A percentile compares a stretch with the other conserved stretches of the same genome.
Conservation (phyloP, 306 rosid species). For the Echinosophora koreensis region DNA sequence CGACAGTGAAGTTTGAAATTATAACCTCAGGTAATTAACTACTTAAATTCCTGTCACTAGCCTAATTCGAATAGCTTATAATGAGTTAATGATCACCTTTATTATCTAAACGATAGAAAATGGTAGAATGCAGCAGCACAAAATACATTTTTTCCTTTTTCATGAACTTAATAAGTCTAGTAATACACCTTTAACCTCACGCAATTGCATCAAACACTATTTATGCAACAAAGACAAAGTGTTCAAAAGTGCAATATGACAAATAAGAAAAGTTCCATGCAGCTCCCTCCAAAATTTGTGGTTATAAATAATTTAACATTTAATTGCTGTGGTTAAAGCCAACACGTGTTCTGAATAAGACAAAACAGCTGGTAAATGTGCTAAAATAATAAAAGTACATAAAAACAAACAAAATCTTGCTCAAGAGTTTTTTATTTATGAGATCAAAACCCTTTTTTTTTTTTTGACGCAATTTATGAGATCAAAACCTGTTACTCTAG, state of each 20-base stretch:
- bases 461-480: too few relatives aligned
- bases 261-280: background rate
- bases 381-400: slow-evolving; percentile 41
- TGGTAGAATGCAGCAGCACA: background rate
- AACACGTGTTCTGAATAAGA: slow-evolving; percentile 39
- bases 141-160: background rate
- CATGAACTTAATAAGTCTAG: too few relatives aligned
- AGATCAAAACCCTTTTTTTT: too few relatives aligned
- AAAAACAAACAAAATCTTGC: slow-evolving; percentile 21
- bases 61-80: too few relatives aligned
- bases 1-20: too few relatives aligned
- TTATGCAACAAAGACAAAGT: slow-evolving; percentile 27
- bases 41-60: too few relatives aligned
- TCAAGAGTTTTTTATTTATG: background rate
- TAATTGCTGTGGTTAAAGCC: slow-evolving; percentile 10
- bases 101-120: background rate
- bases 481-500: background rate
- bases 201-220: background rate
- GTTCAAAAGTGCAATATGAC: background rate
- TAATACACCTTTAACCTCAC: background rate
- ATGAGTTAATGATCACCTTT: too few relatives aligned
- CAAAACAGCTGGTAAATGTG: slow-evolving; percentile 40
- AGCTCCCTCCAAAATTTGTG: slow-evolving; percentile 13
- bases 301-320: slow-evolving; percentile 32
- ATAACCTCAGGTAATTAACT: too few relatives aligned